Conservation (phyloP, 108 stramenopile genomes). For the Stephanodiscus triporus region DNA sequence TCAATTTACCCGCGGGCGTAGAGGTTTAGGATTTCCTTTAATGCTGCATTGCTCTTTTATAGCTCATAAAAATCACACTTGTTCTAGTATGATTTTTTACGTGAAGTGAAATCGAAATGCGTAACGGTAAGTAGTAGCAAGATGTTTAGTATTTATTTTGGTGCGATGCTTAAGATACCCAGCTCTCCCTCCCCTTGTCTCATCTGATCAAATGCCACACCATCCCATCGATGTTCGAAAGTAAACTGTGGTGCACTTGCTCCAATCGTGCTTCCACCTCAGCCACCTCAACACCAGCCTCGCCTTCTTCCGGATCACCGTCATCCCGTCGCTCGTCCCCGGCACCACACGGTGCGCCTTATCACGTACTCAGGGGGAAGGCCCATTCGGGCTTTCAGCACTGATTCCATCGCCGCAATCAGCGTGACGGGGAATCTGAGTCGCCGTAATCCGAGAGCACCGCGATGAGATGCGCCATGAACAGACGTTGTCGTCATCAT, state of each 20-base stretch:
- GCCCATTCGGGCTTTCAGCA: slow-evolving; percentile 81
- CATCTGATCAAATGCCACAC: slow-evolving; percentile 32
- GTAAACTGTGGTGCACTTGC: slow-evolving; percentile 31
- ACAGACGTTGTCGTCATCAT: slow-evolving; percentile 48
- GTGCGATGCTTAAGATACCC: too few species aligned
- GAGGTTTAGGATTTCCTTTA: slow-evolving; percentile 1
- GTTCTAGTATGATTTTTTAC: too few species aligned
- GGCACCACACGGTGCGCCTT: slow-evolving; percentile 19
- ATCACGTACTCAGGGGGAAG: slow-evolving; percentile 64
- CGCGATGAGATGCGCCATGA: slow-evolving; percentile 73
- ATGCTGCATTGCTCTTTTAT: too few species aligned
- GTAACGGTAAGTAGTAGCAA: too few species aligned
- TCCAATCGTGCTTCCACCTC: slow-evolving; percentile 32
- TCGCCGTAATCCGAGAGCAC: slow-evolving; percentile 83
- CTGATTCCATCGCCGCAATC: slow-evolving; percentile 80
- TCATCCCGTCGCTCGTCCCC: background rate
- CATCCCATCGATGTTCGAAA: slow-evolving; percentile 35
- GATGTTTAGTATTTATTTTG: too few species aligned
- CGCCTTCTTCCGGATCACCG: slow-evolving; percentile 33
- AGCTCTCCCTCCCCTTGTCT: background rate
- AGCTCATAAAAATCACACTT: too few species aligned
- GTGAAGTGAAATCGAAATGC: too few species aligned
- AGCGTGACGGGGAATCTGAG: slow-evolving; percentile 68
- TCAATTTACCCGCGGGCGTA: slow-evolving; percentile 58
- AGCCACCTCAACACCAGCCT: slow-evolving; percentile 49